Conservation (phyloP, 1,139 yeast species). For the Taiozyma onychis region DNA sequence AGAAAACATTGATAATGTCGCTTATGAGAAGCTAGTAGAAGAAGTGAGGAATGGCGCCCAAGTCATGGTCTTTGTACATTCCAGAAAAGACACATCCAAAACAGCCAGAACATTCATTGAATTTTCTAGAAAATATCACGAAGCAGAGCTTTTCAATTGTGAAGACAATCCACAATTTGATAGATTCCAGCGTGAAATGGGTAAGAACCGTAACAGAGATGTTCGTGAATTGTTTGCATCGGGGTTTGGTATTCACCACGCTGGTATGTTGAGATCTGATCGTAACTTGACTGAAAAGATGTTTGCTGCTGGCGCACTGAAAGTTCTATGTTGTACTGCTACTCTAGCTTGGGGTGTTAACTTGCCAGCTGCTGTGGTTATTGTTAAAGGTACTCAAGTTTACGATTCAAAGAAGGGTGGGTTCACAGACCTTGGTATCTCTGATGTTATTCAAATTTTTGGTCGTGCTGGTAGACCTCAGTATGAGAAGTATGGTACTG, state of each 20-base stretch:
- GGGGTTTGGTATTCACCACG: constrained; percentile 96
- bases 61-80: constrained; percentile 96
- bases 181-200: constrained; percentile 57
- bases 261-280: constrained; percentile 92
- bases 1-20: constrained; percentile 68
- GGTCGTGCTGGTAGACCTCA: constrained; percentile 99
- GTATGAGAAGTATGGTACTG: constrained; percentile 87
- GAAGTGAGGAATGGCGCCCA: constrained; percentile 71
- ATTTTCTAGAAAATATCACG: constrained; percentile 59
- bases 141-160: constrained; percentile 56
- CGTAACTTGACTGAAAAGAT: constrained; percentile 85
- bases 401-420: constrained; percentile 96
- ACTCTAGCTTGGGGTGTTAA: constrained; percentile 99
- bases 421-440: constrained; percentile 84
- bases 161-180: constrained; percentile 42
- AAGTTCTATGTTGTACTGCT: constrained; percentile 92
- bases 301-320: constrained; percentile 81
- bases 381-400: constrained; percentile 93
- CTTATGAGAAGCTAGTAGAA: constrained; percentile 72
- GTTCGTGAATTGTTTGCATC: constrained; percentile 70
- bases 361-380: constrained; percentile 95
- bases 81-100: constrained; percentile 86
- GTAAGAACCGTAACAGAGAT: constrained; percentile 73
- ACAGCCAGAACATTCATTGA: constrained; percentile 70
- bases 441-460: constrained; percentile 95